phyloP scores from a whole-genome alignment of 2,329 filamentous ascomycete species.

The Cytospora schulzeri region DNA sequence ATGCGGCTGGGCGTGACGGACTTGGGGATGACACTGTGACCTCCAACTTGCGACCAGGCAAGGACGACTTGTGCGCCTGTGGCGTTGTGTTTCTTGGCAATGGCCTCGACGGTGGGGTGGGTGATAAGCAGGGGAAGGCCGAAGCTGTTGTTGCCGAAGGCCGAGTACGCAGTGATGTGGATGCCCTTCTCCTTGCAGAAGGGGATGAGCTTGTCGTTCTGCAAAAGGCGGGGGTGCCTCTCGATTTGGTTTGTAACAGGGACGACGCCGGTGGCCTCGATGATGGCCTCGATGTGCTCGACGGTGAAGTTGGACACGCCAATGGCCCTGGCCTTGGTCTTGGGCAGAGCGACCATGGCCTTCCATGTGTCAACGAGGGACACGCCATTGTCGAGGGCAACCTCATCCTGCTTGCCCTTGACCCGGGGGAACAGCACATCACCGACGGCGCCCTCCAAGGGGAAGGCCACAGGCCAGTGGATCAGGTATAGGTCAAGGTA shows the following conservation, averaged over 20 bases:
- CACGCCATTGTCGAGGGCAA: conserved; percentile 47
- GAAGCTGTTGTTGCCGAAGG: conserved; percentile 50
- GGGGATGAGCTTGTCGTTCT: conserved; percentile 58
- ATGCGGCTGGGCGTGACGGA: conserved; percentile 70
- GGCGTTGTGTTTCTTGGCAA: conserved; percentile 54
- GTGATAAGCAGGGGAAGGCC: conserved; percentile 58
- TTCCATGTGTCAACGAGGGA: conserved; percentile 49
- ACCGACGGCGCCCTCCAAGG: conserved; percentile 33
- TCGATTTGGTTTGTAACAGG: conserved; percentile 70
- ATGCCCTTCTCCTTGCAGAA: conserved; percentile 66
- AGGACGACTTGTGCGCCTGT: conserved; percentile 51
- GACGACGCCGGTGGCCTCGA: conserved; percentile 58
- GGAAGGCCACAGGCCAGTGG: conserved; percentile 61
- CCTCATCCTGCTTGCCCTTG: conserved; percentile 38
- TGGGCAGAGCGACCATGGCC: conserved; percentile 48
- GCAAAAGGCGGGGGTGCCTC: conserved; percentile 63
- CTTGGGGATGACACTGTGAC: conserved; percentile 75
- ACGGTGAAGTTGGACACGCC: conserved; percentile 76
- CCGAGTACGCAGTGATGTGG: conserved; percentile 67
- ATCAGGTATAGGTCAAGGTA: conserved; percentile 66
- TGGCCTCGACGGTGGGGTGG: conserved; percentile 55
- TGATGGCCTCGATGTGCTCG: conserved; percentile 57
- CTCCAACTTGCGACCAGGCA: conserved; percentile 61
- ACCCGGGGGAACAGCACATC: conserved; percentile 47
- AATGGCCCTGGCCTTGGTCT: conserved; percentile 65